Evolutionary conservation across 805 yeast genomes (phyloP).

Genomic region (Soucietia sequanensis): DNA sequence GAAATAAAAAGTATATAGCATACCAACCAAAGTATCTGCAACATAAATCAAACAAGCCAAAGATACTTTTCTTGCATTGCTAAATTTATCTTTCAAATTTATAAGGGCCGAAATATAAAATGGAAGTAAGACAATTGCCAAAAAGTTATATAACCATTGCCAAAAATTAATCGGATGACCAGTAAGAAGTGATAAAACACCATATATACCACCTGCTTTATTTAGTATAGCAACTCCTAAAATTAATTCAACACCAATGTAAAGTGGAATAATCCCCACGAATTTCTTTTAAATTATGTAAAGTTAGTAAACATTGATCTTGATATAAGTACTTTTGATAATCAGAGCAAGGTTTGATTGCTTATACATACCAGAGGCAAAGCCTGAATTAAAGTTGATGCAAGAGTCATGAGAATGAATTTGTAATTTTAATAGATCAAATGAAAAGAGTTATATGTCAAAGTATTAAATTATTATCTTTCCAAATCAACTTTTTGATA

Average conservation of each 20-base stretch:
- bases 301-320: neutral
- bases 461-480: no score
- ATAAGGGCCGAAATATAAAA: constrained; percentile 61
- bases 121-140: constrained; percentile 62
- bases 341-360: no score
- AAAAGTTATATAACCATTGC: constrained; percentile 78
- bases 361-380: constrained; percentile 23
- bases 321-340: no score
- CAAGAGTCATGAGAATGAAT: neutral
- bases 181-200: constrained; percentile 79
- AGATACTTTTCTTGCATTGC: constrained; percentile 60
- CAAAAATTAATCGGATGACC: constrained; percentile 81
- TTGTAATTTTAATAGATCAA: no score
- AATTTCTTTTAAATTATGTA: no score
- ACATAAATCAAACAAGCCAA: constrained; percentile 62
- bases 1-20: constrained; percentile 72
- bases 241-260: constrained; percentile 82
- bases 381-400: constrained; percentile 6
- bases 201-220: constrained; percentile 87
- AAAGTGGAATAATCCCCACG: constrained; percentile 71
- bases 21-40: constrained; percentile 64
- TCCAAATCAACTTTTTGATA: no score
- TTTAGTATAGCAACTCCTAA: constrained; percentile 76
- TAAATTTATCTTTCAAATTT: constrained; percentile 37
- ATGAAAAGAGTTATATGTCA: no score